phyloP scores from a whole-genome alignment of 345 rosid genomes.

The Gossypium bickii region DNA sequence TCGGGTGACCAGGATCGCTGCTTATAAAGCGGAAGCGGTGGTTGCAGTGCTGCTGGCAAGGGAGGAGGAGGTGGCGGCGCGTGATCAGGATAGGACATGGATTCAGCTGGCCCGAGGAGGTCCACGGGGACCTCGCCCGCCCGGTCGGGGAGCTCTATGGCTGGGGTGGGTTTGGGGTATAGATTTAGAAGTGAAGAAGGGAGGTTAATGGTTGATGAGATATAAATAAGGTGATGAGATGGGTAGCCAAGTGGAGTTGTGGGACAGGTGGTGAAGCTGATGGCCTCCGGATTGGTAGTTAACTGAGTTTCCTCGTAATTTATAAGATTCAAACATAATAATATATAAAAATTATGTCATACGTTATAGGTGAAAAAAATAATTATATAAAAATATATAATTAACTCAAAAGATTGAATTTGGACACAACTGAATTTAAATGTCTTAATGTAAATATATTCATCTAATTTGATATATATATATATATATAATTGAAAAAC shows the following conservation, averaged over 20 bases:
- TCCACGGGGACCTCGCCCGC: constrained; percentile 35
- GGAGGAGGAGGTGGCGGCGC: constrained; percentile 6
- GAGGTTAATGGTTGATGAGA: neutral
- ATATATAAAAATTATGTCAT: too few relatives aligned
- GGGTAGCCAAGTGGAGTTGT: constrained; percentile 21
- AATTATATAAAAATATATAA: too few relatives aligned
- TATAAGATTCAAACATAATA: too few relatives aligned
- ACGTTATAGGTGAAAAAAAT: too few relatives aligned
- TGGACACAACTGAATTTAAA: too few relatives aligned
- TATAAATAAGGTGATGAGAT: constrained; percentile 14
- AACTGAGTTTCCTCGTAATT: too few relatives aligned
- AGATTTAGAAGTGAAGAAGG: constrained; percentile 1
- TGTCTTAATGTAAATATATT: too few relatives aligned
- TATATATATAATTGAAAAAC: too few relatives aligned
- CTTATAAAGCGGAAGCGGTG: constrained; percentile 41
- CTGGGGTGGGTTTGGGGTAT: constrained; percentile 11
- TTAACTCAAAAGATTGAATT: too few relatives aligned
- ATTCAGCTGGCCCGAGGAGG: constrained; percentile 30
- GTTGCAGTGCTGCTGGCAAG: neutral
- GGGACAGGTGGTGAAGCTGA: constrained; percentile 15
- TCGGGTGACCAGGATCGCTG: constrained; percentile 94
- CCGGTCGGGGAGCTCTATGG: constrained; percentile 32
- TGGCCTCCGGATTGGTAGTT: constrained; percentile 1
- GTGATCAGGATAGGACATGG: constrained; percentile 17
- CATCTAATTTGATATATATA: too few relatives aligned